Evolutionary conservation across 371 early-diverging fungal species (phyloP).

Genomic region (Thermomucor indicae-seudaticae): DNA sequence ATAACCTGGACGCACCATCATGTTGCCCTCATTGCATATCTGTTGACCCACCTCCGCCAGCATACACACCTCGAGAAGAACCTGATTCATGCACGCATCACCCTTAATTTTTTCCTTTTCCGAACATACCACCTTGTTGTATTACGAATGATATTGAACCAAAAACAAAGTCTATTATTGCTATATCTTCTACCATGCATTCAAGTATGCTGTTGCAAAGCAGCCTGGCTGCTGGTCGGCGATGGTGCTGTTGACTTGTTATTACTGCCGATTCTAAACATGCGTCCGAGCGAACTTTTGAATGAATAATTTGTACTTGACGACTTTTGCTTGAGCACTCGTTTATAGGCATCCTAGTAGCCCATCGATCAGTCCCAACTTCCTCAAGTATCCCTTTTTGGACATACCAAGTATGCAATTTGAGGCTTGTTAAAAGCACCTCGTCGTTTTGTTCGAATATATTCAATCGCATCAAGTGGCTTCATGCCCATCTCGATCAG

Average conservation of each 20-base stretch:
- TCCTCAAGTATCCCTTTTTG: background rate
- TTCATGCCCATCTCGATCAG: conserved; percentile 79
- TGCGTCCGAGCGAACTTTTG: conserved; percentile 31
- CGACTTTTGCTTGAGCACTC: conserved; percentile 33
- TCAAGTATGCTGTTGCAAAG: conserved; percentile 15
- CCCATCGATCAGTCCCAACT: background rate
- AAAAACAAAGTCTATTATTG: background rate
- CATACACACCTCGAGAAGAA: conserved; percentile 3
- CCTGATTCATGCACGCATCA: background rate
- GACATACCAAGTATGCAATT: conserved; percentile 55
- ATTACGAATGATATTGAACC: background rate
- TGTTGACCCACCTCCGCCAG: conserved; percentile 7
- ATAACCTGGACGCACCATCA: background rate
- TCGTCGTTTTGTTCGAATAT: conserved; percentile 68
- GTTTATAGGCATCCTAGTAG: conserved; percentile 37
- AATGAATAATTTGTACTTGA: conserved; percentile 26
- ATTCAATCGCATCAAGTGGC: conserved; percentile 74
- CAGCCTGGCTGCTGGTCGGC: conserved; percentile 1
- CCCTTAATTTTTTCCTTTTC: background rate
- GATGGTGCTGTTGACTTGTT: too few species aligned
- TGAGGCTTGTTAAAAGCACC: conserved; percentile 84
- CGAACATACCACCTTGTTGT: conserved; percentile 1
- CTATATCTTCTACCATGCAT: conserved; percentile 5
- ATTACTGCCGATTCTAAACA: conserved; percentile 31
- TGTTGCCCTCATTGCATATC: conserved; percentile 2